These are phyloP conservation scores for Exophiala bonariae DNA, from an alignment of 2,329 filamentous ascomycete species.

Conservation along the genomic window DNA sequence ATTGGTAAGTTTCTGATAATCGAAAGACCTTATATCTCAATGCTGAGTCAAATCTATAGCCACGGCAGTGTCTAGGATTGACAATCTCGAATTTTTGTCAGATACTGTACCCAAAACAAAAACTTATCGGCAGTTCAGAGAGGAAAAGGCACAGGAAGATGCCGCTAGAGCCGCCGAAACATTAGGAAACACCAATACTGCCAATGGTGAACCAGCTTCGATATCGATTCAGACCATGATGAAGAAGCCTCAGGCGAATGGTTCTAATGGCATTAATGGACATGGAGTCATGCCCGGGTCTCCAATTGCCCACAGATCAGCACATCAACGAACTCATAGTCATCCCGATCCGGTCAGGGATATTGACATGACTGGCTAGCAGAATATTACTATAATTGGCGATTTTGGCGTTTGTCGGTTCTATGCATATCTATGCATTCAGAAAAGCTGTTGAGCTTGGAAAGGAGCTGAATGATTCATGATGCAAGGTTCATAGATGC, in stretches of 20 bases:
- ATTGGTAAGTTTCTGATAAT: slow-evolving; percentile 59
- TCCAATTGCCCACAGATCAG: slow-evolving; percentile 13
- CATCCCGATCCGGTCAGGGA: slow-evolving; percentile 23
- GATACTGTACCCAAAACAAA: slow-evolving; percentile 88
- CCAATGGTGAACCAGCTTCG: slow-evolving; percentile 29
- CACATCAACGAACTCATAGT: slow-evolving; percentile 17
- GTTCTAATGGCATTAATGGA: slow-evolving; percentile 20
- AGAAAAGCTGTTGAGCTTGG: too few species aligned
- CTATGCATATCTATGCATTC: too few species aligned
- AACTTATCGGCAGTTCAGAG: slow-evolving; percentile 77
- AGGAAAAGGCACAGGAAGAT: slow-evolving; percentile 52
- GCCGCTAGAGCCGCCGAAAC: slow-evolving; percentile 29
- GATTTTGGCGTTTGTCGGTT: too few species aligned
- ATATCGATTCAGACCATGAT: slow-evolving; percentile 22
- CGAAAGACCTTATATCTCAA: not conserved
- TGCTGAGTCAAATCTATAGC: slow-evolving; percentile 50
- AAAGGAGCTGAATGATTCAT: too few species aligned
- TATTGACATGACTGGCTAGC: slow-evolving; percentile 40
- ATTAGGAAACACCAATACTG: slow-evolving; percentile 30
- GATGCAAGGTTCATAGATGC: too few species aligned
- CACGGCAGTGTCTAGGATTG: slow-evolving; percentile 79
- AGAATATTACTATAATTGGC: too few species aligned
- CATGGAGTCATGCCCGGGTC: slow-evolving; percentile 1
- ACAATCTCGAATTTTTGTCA: slow-evolving; percentile 91
- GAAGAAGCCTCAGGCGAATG: slow-evolving; percentile 20